Evolutionary conservation across 129 eudicot species (phyloP).

Genomic region (carrot (Daucus carota)): DH1_v3.0 NC_030383.2:3206001-3206500

Average conservation of each 20-base stretch:
- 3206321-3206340: constrained; percentile 5
- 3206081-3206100: too few relatives aligned
- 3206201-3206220: too few relatives aligned
- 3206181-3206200: too few relatives aligned
- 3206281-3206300: constrained; percentile 9
- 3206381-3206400: not conserved
- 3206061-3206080: too few relatives aligned
- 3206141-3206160: too few relatives aligned
- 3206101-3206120: too few relatives aligned
- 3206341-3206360: not conserved
- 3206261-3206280: constrained; percentile 4
- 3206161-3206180: too few relatives aligned
- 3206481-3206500: not conserved
- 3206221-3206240: too few relatives aligned
- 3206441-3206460: not conserved
- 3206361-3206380: not conserved
- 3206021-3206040: too few relatives aligned
- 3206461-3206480: not conserved
- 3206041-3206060: too few relatives aligned
- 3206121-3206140: too few relatives aligned
- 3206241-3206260: constrained; percentile 8
- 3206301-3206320: not conserved
- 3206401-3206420: constrained; percentile 16
- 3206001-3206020: too few relatives aligned
- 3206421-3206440: constrained; percentile 3